phyloP scores from a whole-genome alignment of 768 basidiomycete genomes.

The Nidula microcarpa region DNA sequence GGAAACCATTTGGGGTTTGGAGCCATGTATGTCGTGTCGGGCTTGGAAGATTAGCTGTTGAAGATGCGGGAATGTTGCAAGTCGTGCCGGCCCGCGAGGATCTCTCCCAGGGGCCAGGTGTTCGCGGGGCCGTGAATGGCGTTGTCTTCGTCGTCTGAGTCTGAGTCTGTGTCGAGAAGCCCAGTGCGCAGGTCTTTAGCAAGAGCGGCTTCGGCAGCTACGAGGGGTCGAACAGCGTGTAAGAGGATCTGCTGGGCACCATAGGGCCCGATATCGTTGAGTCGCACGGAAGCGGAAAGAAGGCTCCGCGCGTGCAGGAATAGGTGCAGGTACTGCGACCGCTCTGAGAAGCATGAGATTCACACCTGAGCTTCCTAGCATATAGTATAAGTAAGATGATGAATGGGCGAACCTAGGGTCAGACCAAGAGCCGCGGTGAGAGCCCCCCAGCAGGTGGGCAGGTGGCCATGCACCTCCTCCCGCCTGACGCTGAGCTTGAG shows the following conservation, averaged over 20 bases:
- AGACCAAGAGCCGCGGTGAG: constrained; percentile 76
- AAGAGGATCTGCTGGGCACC: constrained; percentile 84
- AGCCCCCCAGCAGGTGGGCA: constrained; percentile 89
- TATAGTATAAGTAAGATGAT: background rate
- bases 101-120: constrained; percentile 96
- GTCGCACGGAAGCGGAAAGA: constrained; percentile 86
- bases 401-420: constrained; percentile 50
- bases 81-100: constrained; percentile 87
- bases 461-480: constrained; percentile 72
- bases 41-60: constrained; percentile 58
- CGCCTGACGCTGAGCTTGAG: constrained; percentile 68
- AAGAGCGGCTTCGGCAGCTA: constrained; percentile 47
- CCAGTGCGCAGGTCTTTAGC: constrained; percentile 51
- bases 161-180: constrained; percentile 17
- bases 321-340: constrained; percentile 82
- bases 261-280: constrained; percentile 93
- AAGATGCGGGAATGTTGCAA: constrained; percentile 95
- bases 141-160: constrained; percentile 30
- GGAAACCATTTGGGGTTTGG: background rate
- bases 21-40: background rate
- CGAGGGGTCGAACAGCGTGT: constrained; percentile 64
- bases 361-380: constrained; percentile 1
- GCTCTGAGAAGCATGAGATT: constrained; percentile 42
- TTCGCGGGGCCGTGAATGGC: constrained; percentile 64
- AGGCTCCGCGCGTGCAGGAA: constrained; percentile 91